Conservation (phyloP, 129 eudicot species). For the Pulicaria dysenterica region DNA sequence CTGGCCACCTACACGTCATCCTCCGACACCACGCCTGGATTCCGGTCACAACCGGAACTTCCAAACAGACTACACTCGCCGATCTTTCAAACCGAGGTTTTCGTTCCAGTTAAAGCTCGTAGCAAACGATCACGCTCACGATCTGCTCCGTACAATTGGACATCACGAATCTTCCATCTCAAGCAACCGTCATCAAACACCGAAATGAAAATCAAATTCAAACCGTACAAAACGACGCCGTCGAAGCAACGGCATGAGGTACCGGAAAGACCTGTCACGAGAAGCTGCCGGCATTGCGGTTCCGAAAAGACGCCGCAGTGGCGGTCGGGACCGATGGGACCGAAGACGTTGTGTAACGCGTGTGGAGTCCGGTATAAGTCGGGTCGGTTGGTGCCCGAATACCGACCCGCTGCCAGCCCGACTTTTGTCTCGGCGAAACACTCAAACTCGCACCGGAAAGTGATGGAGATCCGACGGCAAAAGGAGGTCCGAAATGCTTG, state of each 20-base stretch:
- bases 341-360: conserved; percentile 86
- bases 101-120: conserved; percentile 50
- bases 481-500: conserved; percentile 55
- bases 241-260: conserved; percentile 2
- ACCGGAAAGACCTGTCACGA: neutral
- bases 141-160: conserved; percentile 81
- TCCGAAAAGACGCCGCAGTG: conserved; percentile 61
- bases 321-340: conserved; percentile 95
- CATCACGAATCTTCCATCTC: conserved; percentile 69
- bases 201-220: conserved; percentile 3
- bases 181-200: conserved; percentile 9
- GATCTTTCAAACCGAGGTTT: conserved; percentile 25
- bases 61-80: conserved; percentile 24
- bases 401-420: conserved; percentile 96
- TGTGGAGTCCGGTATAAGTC: conserved; percentile 95
- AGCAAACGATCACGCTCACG: conserved; percentile 95
- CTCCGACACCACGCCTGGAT: conserved; percentile 8
- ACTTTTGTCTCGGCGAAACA: conserved; percentile 77
- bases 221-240: conserved; percentile 11
- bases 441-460: conserved; percentile 94
- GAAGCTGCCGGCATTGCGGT: conserved; percentile 42
- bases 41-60: neutral
- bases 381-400: conserved; percentile 96
- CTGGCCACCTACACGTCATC: conserved; percentile 39
- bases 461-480: conserved; percentile 86